phyloP scores from a whole-genome alignment of 495 filamentous ascomycete genomes.

The Penicillium flavigenum region DNA sequence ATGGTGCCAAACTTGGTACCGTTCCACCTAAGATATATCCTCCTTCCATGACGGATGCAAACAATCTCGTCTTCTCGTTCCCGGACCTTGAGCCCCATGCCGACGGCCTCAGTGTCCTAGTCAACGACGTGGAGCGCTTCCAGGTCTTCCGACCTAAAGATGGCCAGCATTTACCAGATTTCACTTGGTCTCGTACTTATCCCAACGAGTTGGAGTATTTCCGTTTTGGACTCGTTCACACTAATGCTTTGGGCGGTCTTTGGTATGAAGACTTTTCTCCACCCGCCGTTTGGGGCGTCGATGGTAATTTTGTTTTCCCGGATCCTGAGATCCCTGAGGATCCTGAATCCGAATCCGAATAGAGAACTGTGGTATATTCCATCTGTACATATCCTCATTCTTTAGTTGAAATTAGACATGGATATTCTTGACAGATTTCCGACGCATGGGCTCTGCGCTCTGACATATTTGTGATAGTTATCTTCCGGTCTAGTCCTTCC shows the following conservation, averaged over 20 bases:
- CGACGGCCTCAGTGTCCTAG: constrained; percentile 57
- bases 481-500: not conserved
- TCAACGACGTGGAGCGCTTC: constrained; percentile 60
- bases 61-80: constrained; percentile 52
- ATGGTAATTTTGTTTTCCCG: constrained; percentile 50
- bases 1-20: constrained; percentile 49
- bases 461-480: not conserved
- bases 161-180: constrained; percentile 32
- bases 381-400: not conserved
- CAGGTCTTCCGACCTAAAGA: constrained; percentile 43
- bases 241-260: constrained; percentile 51
- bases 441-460: not conserved
- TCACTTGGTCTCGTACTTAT: constrained; percentile 48
- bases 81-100: constrained; percentile 33
- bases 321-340: constrained; percentile 7
- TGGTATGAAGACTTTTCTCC: constrained; percentile 73
- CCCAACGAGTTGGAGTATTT: constrained; percentile 66
- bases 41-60: constrained; percentile 30
- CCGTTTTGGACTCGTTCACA: constrained; percentile 70
- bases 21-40: constrained; percentile 44
- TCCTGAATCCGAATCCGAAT: constrained; percentile 1
- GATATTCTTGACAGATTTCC: not conserved
- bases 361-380: not conserved
- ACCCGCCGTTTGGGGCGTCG: constrained; percentile 64
- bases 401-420: not conserved